Evolutionary conservation across 148 eudicot genomes (phyloP).

Genomic region (Rhododendron ferrugineum): DNA sequence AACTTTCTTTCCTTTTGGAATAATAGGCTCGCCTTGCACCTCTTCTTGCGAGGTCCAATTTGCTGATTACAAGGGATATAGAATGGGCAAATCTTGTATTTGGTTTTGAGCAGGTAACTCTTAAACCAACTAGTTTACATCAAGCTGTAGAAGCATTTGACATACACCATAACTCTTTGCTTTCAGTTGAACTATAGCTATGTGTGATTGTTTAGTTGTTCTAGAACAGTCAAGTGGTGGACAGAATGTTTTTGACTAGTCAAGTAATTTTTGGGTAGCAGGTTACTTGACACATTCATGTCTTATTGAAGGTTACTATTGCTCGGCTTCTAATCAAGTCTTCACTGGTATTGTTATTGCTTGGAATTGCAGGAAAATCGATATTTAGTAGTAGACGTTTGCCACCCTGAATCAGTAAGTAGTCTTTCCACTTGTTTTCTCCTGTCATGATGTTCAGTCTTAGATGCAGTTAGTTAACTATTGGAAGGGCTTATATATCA

Average conservation of each 20-base stretch:
- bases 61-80: constrained; percentile 90
- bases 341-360: neutral
- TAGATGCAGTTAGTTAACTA: neutral
- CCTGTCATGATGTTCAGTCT: constrained; percentile 3
- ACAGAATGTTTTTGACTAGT: neutral
- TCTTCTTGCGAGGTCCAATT: constrained; percentile 92
- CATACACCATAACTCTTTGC: neutral
- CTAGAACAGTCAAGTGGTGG: neutral
- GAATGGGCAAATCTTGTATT: constrained; percentile 95
- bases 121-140: neutral
- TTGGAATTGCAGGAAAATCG: constrained; percentile 72
- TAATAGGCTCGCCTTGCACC: constrained; percentile 66
- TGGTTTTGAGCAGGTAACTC: constrained; percentile 94
- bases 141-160: neutral
- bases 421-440: constrained; percentile 7
- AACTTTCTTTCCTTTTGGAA: neutral
- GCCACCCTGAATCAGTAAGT: constrained; percentile 80
- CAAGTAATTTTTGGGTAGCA: neutral
- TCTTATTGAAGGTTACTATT: neutral
- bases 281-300: neutral
- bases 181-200: neutral
- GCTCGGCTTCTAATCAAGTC: neutral
- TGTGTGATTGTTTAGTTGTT: neutral
- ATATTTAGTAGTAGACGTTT: constrained; percentile 77
- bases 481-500: neutral